Evolutionary conservation across 352 stramenopile species (phyloP).

Genomic region (Plasmopara halstedii): DNA sequence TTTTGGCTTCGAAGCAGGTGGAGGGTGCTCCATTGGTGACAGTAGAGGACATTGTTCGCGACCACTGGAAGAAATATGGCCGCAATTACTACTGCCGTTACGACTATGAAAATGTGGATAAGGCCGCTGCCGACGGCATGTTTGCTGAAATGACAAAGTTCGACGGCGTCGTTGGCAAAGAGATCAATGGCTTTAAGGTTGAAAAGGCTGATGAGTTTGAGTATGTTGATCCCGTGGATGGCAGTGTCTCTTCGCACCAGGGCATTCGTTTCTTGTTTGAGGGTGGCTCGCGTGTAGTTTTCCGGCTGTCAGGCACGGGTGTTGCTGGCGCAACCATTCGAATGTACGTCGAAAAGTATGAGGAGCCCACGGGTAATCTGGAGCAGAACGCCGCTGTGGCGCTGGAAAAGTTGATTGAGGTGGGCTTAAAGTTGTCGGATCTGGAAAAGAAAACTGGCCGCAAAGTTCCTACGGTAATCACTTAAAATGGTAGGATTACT

Average conservation of each 20-base stretch:
- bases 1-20: conserved; percentile 89
- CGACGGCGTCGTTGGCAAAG: conserved; percentile 51
- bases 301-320: conserved; percentile 97
- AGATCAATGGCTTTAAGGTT: conserved; percentile 73
- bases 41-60: conserved; percentile 94
- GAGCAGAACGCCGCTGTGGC: conserved; percentile 63
- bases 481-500: conserved; percentile 80
- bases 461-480: conserved; percentile 95
- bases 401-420: conserved; percentile 86
- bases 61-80: conserved; percentile 96
- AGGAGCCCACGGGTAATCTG: conserved; percentile 82
- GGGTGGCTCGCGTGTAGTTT: conserved; percentile 94
- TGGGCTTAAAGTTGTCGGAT: conserved; percentile 89
- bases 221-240: conserved; percentile 98
- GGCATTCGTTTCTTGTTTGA: conserved; percentile 95
- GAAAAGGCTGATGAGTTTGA: conserved; percentile 95
- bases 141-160: conserved; percentile 72
- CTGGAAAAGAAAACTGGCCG: conserved; percentile 90
- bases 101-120: conserved; percentile 98
- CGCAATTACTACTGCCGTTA: conserved; percentile 99
- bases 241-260: conserved; percentile 93
- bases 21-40: conserved; percentile 86
- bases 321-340: conserved; percentile 95
- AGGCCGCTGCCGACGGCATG: conserved; percentile 67
- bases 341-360: conserved; percentile 99